Evolutionary conservation across 208 protist genomes (phyloP).

Genomic region (Giardia muris): DNA sequence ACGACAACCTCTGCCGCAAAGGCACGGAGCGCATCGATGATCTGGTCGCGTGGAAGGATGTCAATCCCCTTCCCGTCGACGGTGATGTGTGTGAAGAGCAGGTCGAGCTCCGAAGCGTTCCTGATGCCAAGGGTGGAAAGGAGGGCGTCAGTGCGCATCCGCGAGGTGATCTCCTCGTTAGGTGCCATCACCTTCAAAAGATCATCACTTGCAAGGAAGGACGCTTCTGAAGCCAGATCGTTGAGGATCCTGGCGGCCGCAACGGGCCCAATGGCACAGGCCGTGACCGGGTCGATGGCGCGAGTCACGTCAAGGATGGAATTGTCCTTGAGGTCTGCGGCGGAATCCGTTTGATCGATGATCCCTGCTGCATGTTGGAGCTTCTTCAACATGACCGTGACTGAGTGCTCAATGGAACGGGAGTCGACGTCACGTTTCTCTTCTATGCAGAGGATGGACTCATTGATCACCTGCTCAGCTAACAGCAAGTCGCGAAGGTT

Average conservation of each 20-base stretch:
- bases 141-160: not conserved
- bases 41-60: not conserved
- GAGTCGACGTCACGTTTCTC: not conserved
- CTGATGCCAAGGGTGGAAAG: constrained; percentile 21
- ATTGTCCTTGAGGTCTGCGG: not conserved
- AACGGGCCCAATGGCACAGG: not conserved
- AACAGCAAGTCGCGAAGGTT: not conserved
- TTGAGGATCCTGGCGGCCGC: not conserved
- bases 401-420: not conserved
- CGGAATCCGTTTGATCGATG: not conserved
- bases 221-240: not conserved
- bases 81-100: constrained; percentile 7
- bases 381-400: not conserved
- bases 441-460: constrained; percentile 14
- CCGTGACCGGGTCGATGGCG: constrained; percentile 8
- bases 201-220: constrained; percentile 12
- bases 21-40: not conserved
- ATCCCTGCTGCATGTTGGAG: not conserved
- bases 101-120: constrained; percentile 2
- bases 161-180: not conserved
- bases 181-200: not conserved
- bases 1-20: not conserved
- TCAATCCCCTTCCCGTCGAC: not conserved
- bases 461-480: constrained; percentile 23
- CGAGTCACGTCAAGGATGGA: not conserved